phyloP scores from a whole-genome alignment of 164 flowering plant genomes.

The Tinospora cordifolia region DNA sequence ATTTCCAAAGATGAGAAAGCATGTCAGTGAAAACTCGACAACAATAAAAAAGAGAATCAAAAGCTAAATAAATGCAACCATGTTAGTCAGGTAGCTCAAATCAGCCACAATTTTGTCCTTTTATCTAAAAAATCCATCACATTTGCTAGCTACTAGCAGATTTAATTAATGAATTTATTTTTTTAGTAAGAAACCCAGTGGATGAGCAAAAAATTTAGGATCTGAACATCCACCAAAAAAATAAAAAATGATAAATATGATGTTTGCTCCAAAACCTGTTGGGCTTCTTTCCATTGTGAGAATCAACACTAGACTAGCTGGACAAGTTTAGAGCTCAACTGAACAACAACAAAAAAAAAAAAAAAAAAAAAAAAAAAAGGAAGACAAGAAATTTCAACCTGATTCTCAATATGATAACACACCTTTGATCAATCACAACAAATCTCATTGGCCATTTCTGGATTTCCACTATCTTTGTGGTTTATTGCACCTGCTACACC shows the following conservation, averaged over 20 bases:
- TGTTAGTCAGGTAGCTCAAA: not conserved
- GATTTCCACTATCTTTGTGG: not conserved
- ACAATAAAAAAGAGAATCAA: not conserved
- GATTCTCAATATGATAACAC: too few relatives aligned
- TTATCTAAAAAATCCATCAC: not conserved
- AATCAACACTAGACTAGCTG: not conserved
- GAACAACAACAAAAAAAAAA: too few relatives aligned
- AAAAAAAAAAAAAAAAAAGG: too few relatives aligned
- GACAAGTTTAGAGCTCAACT: not conserved
- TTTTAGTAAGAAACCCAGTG: not conserved
- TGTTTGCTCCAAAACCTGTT: not conserved
- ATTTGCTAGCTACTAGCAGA: not conserved
- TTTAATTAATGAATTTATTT: too few relatives aligned
- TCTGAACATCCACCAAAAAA: not conserved
- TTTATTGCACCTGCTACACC: not conserved
- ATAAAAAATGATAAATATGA: not conserved
- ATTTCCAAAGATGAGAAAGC: too few relatives aligned
- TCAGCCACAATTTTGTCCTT: not conserved
- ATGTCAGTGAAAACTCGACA: not conserved
- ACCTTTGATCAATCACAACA: not conserved
- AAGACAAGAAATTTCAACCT: too few relatives aligned
- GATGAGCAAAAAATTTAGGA: not conserved
- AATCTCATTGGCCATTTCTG: not conserved
- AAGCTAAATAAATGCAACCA: not conserved
- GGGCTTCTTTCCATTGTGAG: not conserved